phyloP scores from a whole-genome alignment of 768 basidiomycete genomes.

The Lentinula aciculospora region DNA sequence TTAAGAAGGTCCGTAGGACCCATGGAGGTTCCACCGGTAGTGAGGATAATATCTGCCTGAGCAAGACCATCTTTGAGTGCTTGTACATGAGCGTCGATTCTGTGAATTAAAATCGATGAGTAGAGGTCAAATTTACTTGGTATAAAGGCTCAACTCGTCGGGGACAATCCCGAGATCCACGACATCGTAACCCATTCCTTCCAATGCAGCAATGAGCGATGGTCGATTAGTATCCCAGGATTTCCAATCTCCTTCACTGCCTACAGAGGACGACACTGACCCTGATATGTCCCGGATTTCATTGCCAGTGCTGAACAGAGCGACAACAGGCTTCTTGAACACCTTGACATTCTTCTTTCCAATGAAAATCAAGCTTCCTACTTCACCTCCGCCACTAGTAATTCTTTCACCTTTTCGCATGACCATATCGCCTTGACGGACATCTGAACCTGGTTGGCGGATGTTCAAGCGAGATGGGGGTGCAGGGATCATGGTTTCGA shows the following conservation, averaged over 20 bases:
- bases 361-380: conserved; percentile 78
- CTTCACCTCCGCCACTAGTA: conserved; percentile 67
- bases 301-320: conserved; percentile 82
- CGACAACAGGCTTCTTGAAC: conserved; percentile 67
- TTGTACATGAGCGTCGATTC: conserved; percentile 50
- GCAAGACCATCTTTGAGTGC: conserved; percentile 54
- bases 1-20: conserved; percentile 83
- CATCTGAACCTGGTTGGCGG: conserved; percentile 70
- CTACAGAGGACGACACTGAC: conserved; percentile 27
- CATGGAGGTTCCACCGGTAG: conserved; percentile 92
- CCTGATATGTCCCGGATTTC: conserved; percentile 62
- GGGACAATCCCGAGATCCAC: conserved; percentile 76
- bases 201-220: conserved; percentile 62
- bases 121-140: not conserved
- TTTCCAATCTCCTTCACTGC: conserved; percentile 44
- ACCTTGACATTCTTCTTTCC: conserved; percentile 69
- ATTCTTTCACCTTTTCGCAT: conserved; percentile 59
- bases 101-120: conserved; percentile 17
- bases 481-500: conserved; percentile 62
- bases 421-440: conserved; percentile 59
- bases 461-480: conserved; percentile 65
- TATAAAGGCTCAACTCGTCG: conserved; percentile 50
- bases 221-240: conserved; percentile 88
- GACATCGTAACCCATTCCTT: conserved; percentile 70
- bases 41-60: conserved; percentile 68